Base-by-base conservation (phyloP, 2,329 filamentous ascomycete genomes). In the Fusarium compactum region DNA sequence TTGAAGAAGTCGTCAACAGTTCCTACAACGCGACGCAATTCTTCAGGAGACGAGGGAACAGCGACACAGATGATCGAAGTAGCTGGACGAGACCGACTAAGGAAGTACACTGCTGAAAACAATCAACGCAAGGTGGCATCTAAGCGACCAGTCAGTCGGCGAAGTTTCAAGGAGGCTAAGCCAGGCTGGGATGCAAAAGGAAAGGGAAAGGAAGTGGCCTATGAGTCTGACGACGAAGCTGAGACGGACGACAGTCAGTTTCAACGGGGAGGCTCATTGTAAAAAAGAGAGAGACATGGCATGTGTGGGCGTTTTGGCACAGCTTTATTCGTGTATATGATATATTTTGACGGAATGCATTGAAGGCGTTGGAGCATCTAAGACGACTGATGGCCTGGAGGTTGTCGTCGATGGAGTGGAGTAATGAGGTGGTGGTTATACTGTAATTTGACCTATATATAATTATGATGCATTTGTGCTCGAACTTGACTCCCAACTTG, bases 21-120 rank as follows among this genome's bases (percentile, higher is more conserved):
- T 34, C 82, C 83, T 5, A 82, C 84, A 4, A 86, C 86, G 9
- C 81, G 83, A 29, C 82, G 84, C 54, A 87, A 86, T 70, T 88
- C 86, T 11, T 86, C 82, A 4, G 82, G 81, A 24, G 85, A 85
- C 14, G 80, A 80, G 27, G 74, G 78, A 8, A 76, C 61, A 40
- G 67, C 70, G 6, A 64, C 67, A 14, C 68, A 78, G 15, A 63
- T 74, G 29, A 76, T 79, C 24, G 82, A 83, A 56, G 75, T 80
- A 14, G 79, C 80, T 6, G 79, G 78, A 29, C 66, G 74, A 40
- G 78, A 78, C 29, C 74, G 76, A 51, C 50, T 70, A 38, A 75
- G 71, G 58, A 69, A 64, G 57, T 53, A 62, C 53, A 78, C 76
- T 59, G 69, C 68, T 45, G 71, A 74, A 18, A 53, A 65, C 44